phyloP scores from a whole-genome alignment of 768 basidiomycete genomes.

The Boletus pseudopeckii region DNA sequence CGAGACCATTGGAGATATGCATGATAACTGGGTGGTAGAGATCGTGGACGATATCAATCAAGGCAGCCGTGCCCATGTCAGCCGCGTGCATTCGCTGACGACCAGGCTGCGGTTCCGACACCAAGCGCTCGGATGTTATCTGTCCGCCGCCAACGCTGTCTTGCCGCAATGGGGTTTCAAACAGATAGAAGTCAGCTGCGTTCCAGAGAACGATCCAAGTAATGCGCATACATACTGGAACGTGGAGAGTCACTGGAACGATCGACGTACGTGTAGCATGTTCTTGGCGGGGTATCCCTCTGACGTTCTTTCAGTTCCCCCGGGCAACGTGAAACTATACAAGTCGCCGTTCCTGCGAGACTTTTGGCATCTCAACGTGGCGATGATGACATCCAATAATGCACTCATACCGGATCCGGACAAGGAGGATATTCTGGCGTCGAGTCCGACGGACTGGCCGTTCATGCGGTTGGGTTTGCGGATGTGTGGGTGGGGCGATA shows the following conservation, averaged over 20 bases:
- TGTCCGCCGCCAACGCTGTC: constrained; percentile 82
- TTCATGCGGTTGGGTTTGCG: constrained; percentile 84
- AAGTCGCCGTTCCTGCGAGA: constrained; percentile 91
- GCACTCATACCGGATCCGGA: constrained; percentile 96
- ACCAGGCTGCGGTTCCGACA: constrained; percentile 87
- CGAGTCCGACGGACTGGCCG: constrained; percentile 92
- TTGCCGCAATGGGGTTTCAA: constrained; percentile 99
- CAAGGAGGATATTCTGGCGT: constrained; percentile 97
- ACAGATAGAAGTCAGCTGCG: constrained; percentile 94
- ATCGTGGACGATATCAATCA: constrained; percentile 86
- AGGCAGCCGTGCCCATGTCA: constrained; percentile 52
- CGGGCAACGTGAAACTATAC: constrained; percentile 80
- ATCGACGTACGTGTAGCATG: constrained; percentile 62
- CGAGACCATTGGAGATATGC: constrained; percentile 75
- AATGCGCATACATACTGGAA: constrained; percentile 96
- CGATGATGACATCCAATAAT: constrained; percentile 99
- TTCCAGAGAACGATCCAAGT: constrained; percentile 76
- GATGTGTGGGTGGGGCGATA: constrained; percentile 96
- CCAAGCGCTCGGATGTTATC: constrained; percentile 73
- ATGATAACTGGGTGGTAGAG: constrained; percentile 92
- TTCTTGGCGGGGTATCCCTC: not conserved
- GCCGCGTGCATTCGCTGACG: constrained; percentile 83
- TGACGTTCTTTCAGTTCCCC: constrained; percentile 55
- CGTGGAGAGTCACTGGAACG: constrained; percentile 96
- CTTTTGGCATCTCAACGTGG: constrained; percentile 98